Evolutionary conservation across 225 moss, liverwort and hornwort species (phyloP), one percentile per base, ranked within the genome.

Genomic region (Asterella californica): DNA sequence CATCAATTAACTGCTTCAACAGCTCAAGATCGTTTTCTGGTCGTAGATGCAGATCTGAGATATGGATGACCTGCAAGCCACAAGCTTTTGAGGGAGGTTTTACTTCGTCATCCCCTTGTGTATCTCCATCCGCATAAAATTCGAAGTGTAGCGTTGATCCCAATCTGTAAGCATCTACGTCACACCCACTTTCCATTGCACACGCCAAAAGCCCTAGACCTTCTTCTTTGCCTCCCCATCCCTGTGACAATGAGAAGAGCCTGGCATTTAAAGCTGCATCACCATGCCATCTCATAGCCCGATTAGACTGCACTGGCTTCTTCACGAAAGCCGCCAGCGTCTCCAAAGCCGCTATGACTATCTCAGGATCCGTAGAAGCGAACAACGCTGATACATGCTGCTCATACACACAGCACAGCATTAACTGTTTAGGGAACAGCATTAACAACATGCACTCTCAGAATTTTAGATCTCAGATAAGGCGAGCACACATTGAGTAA

Each of bases 221-320:
- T 87, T 91, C 97, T 83, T 99, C 97, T 83, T 94, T 99, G 53
- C 97, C 97, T 77, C 97, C 97, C 97, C 97, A 99, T 55, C 97
- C 97, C 81, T 99, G 97, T 32, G 97, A 99, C 81, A 99, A 89
- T 11, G 97, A 99, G 82, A 99, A 95, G 29, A 99, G 90, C 74
- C 90, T 91, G 27, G 95, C 94, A 86, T 95, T 99, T 84, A 95
- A 91, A 34, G 91, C 84, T 81, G 95, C 90, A 80, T 99, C 97
- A 74, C 94, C 94, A 83, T 90, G 94, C 97, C 93, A 99, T 84
- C 97, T 89, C 97, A 93, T 93, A 59, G 94, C 94, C 79, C 94
- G 91, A 86, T 90, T 95, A 27, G 97, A 84, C 76, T 93, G 97
- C 36, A 93, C 84, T 15, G 95, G 92, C 84, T 93, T 99, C 86